These are phyloP conservation scores for Vitis cinerea DNA, from an alignment of 164 flowering plant genomes.

Conservation along the genomic window DNA sequence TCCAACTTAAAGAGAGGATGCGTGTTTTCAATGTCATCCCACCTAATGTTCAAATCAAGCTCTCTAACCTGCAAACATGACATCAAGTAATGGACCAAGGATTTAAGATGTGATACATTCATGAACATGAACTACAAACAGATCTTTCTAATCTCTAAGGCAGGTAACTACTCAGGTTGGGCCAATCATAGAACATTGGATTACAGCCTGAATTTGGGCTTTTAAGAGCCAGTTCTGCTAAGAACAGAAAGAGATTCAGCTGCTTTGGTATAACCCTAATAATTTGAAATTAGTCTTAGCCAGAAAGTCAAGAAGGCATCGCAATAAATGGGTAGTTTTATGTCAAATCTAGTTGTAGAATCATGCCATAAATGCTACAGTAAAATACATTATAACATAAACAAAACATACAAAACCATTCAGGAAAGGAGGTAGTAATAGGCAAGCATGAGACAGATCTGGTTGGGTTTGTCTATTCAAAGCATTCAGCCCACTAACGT, in stretches of 20 bases:
- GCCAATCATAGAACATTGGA: not conserved
- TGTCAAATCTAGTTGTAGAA: not conserved
- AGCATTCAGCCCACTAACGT: not conserved
- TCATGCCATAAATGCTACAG: not conserved
- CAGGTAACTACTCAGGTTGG: not conserved
- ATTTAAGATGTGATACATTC: not conserved
- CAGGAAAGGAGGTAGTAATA: not conserved
- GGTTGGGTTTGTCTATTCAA: not conserved
- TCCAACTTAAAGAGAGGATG: slow-evolving; percentile 42
- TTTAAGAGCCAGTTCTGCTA: not conserved
- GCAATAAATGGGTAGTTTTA: not conserved
- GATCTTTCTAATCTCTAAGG: not conserved
- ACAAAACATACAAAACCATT: not conserved
- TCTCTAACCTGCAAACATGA: slow-evolving; percentile 68
- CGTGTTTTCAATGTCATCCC: slow-evolving; percentile 78
- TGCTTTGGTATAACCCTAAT: not conserved
- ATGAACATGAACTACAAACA: not conserved
- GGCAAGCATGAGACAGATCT: not conserved
- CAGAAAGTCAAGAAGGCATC: not conserved
- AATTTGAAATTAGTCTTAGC: not conserved
- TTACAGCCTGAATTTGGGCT: not conserved
- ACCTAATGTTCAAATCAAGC: slow-evolving; percentile 63
- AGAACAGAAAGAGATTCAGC: not conserved
- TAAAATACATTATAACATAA: too few species aligned
- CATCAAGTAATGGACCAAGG: slow-evolving; percentile 12